phyloP scores from a whole-genome alignment of 768 basidiomycete genomes.

The Paxillus rubicundulus region DNA sequence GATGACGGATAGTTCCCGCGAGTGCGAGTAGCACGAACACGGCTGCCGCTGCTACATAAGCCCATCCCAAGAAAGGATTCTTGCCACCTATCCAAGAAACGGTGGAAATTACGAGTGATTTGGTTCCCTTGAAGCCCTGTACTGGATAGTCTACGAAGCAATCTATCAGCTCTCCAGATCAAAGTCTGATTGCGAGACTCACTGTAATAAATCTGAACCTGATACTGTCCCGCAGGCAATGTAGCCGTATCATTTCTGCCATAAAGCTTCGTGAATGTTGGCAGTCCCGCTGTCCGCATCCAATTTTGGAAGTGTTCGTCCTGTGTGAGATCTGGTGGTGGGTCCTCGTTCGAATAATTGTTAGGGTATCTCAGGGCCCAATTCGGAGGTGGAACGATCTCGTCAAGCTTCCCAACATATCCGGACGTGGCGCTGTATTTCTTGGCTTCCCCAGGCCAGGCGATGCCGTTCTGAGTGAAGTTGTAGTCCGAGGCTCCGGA shows the following conservation, averaged over 20 bases:
- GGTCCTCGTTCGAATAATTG: conserved; percentile 61
- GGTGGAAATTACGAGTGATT: conserved; percentile 94
- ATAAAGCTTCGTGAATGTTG: conserved; percentile 95
- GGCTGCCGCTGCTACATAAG: conserved; percentile 86
- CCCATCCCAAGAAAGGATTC: conserved; percentile 98
- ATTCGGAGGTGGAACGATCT: conserved; percentile 91
- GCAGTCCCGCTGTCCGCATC: conserved; percentile 98
- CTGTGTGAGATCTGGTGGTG: conserved; percentile 66
- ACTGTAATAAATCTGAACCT: conserved; percentile 80
- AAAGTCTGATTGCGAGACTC: conserved; percentile 4
- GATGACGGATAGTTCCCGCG: conserved; percentile 85
- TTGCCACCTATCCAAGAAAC: conserved; percentile 99
- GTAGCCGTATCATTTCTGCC: conserved; percentile 81
- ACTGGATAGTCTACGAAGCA: conserved; percentile 84
- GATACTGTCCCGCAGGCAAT: conserved; percentile 73
- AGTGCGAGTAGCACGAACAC: conserved; percentile 88
- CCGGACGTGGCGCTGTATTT: conserved; percentile 69
- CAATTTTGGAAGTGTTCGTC: conserved; percentile 99
- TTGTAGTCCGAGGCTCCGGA: conserved; percentile 53
- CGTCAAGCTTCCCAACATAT: conserved; percentile 51
- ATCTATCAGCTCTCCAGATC: conserved; percentile 3
- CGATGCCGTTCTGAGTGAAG: conserved; percentile 79
- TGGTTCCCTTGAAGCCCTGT: conserved; percentile 85
- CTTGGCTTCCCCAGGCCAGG: conserved; percentile 94
- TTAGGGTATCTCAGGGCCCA: conserved; percentile 76